Base-by-base conservation (phyloP, 2,329 filamentous ascomycete genomes). In the Alternaria infectoria region DNA sequence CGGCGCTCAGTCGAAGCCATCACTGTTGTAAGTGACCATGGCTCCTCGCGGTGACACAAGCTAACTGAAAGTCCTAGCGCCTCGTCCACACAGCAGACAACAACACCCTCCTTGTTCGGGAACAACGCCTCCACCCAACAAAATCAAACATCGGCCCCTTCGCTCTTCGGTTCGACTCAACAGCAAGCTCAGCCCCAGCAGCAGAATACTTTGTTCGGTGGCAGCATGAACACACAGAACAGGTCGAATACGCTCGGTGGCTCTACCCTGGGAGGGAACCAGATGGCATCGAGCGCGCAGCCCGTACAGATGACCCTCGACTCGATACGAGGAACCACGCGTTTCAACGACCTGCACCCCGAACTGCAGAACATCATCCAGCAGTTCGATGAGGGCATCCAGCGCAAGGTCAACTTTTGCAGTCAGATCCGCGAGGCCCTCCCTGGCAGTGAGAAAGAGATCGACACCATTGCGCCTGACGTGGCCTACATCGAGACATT, bases 271-370 rank as follows among this genome's bases (percentile, higher is more conserved):
- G 67, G 69, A 28, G 68, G 61, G 12, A 63, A 73, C 10, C 73
- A 75, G 17, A 75, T 80, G 58, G 72, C 70, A 26, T 70, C 59
- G 21, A 66, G 43, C 51, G 65, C 75, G 40, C 73, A 75, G 52
- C 68, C 70, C n/a, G 69, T 77, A 13, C 73, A 79, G 58, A 69
- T 73, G 50, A 71, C 70, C 3, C 72, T 76, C 17, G 88, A 88
- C 71, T 92, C 92, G 75, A 84, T 98, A 64, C 89, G 93, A 56
- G 91, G 91, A 15, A 97, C 94, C 0, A 97, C 93, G 4, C 92
- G 96, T 65, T 97, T 96, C 83, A 93, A 93, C 76, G 95, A 97
- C 79, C 89, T 97, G 26, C 89, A 92, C 64, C 91, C 95, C 69
- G 89, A 92, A 28, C 84, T 97, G 15, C 93, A 97, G 75, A 88